These are phyloP conservation scores for Trichoderma simmonsii DNA, from an alignment of 2,329 filamentous ascomycete genomes.

Conservation along the genomic window DNA sequence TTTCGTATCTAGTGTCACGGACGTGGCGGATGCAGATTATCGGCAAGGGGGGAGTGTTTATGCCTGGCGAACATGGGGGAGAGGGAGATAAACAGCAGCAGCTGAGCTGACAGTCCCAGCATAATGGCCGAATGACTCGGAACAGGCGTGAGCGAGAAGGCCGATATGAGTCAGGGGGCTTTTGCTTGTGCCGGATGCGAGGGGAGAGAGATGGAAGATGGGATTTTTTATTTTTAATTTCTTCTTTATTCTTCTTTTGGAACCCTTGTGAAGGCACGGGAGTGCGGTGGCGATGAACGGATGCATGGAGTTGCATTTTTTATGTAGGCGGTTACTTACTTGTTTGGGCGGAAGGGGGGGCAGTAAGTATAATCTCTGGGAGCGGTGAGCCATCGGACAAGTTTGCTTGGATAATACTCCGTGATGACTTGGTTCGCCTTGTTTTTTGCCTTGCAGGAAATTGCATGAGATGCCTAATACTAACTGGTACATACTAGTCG, in stretches of 20 bases:
- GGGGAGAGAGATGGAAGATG: background rate
- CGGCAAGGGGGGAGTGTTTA: background rate
- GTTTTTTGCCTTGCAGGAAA: background rate
- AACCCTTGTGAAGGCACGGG: background rate
- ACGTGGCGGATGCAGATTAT: background rate
- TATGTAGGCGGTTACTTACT: background rate
- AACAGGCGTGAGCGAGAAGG: background rate
- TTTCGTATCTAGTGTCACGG: background rate
- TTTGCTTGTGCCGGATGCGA: background rate
- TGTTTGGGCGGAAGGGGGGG: background rate
- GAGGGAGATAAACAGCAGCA: background rate
- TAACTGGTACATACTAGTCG: background rate
- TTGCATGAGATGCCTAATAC: background rate
- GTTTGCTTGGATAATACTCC: background rate
- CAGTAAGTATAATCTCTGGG: background rate
- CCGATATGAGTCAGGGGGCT: slow-evolving; percentile 6
- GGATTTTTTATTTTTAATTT: background rate
- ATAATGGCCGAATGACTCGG: background rate
- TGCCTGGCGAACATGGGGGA: background rate
- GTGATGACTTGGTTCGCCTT: background rate
- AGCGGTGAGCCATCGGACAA: background rate
- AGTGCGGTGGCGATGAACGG: background rate
- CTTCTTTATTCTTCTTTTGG: background rate
- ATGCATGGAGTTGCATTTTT: background rate
- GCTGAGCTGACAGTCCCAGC: background rate